Percentiles rank a stretch among this genome's conserved stretches.
Conservation (phyloP, 2,329 filamentous ascomycete species). For the Penicillium sp. region DNA sequence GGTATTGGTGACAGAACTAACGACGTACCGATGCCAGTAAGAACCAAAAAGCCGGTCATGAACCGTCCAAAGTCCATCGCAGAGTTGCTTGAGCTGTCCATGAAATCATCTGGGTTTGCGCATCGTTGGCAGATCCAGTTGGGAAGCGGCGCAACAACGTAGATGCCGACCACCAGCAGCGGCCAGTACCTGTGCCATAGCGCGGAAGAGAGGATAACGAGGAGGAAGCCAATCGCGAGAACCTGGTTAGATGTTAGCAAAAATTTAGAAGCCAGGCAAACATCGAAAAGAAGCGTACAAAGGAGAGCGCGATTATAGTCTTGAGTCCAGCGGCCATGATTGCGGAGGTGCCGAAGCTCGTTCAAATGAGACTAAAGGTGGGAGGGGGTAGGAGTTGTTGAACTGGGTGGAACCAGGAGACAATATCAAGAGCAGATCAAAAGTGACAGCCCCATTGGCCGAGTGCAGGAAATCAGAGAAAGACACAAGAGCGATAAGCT, state of each 20-base stretch:
- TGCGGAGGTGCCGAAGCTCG: slow-evolving; percentile 27
- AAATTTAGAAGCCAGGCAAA: background rate
- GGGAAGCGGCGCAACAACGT: slow-evolving; percentile 86
- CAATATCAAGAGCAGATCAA: slow-evolving; percentile 2
- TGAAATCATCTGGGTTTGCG: slow-evolving; percentile 92
- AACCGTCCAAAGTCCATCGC: slow-evolving; percentile 93
- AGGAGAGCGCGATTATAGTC: slow-evolving; percentile 98
- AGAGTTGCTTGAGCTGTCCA: slow-evolving; percentile 76
- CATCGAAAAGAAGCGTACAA: slow-evolving; percentile 58
- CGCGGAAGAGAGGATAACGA: slow-evolving; percentile 96
- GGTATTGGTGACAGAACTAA: background rate
- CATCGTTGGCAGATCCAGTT: slow-evolving; percentile 94
- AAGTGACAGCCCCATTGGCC: slow-evolving; percentile 19
- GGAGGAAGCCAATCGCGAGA: slow-evolving; percentile 95
- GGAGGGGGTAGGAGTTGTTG: slow-evolving; percentile 5
- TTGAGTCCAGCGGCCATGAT: slow-evolving; percentile 81
- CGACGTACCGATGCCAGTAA: slow-evolving; percentile 91
- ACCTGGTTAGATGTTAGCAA: slow-evolving; percentile 51
- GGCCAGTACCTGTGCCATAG: slow-evolving; percentile 94
- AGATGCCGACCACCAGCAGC: slow-evolving; percentile 91
- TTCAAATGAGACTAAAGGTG: slow-evolving; percentile 1
- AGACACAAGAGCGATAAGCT: background rate
- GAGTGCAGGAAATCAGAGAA: slow-evolving; percentile 9
- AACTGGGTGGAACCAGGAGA: slow-evolving; percentile 3
- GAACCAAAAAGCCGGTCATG: slow-evolving; percentile 88